Base-by-base conservation (phyloP, 768 basidiomycete species). In the Suillus lakei region DNA sequence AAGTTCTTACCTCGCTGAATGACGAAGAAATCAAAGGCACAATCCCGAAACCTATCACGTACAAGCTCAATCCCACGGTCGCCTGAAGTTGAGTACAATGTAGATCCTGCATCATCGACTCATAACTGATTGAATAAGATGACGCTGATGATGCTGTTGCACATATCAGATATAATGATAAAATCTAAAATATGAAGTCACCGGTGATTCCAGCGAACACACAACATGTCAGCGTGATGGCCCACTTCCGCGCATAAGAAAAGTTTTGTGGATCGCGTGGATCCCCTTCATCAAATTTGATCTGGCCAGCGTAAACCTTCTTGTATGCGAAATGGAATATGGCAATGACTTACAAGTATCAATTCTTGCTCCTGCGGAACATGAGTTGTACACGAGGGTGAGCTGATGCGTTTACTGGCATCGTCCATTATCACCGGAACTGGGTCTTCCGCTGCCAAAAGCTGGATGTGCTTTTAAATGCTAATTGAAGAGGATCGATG, bases 21-120 rank as follows among this genome's bases (percentile, higher is more conserved):
- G 88, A 84, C 5, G 88, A 85, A 0, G 88, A 83, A 26, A 89
- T 75, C 2, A 90, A 83, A 1, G 89, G 88, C 10, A 86, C 76
- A 21, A 88, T 38, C 4, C 81, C 88, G 66, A 89, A 90, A 2
- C 87, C 88, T 8, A 89, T 69, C 0, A 83, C 77, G 69, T 81
- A 91, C 26, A 86, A 74, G 59, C 80, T 79, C 39, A 84, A 72
- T 16, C 83, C 84, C 23, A 83, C 70, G 2, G 80, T 81, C 1
- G 81, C 83, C 63, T 83, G 78, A 18, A 82, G 77, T 18, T 73
- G 64, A 2, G 81, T 80, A 66, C 82, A 83, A 56, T 82, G 73
- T 39, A 81, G 68, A 60, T 78, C 78, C 26, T 62, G 61, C 18
- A 76, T 83, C 87, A 91, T 89, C 1, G 85, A 84, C 2, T 77